Percentiles rank a stretch among this genome's conserved stretches.
Evolutionary conservation across 257 asterid genomes (phyloP).

Genomic region (Ilex asprella): DNA sequence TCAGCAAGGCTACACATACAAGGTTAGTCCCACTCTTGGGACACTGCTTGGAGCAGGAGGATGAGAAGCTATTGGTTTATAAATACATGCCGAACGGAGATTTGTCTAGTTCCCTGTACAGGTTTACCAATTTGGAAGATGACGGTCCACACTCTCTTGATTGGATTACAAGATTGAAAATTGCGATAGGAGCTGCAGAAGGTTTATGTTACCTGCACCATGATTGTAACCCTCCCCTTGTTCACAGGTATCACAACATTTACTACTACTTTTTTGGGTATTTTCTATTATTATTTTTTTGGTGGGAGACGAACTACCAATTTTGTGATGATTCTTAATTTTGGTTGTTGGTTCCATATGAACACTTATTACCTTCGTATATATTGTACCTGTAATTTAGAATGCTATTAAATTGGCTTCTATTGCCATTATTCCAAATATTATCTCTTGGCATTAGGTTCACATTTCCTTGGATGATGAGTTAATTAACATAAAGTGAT

Average conservation of each 20-base stretch:
- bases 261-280: too few relatives aligned
- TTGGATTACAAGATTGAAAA: constrained; percentile 77
- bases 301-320: too few relatives aligned
- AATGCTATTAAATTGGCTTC: too few relatives aligned
- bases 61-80: constrained; percentile 52
- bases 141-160: constrained; percentile 52
- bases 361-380: too few relatives aligned
- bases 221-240: constrained; percentile 64
- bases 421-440: too few relatives aligned
- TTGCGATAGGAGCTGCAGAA: constrained; percentile 74
- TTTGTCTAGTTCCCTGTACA: constrained; percentile 43
- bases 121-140: constrained; percentile 22
- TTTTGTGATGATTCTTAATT: too few relatives aligned
- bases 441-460: too few relatives aligned
- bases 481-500: too few relatives aligned
- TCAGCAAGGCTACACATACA: constrained; percentile 32
- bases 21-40: constrained; percentile 64
- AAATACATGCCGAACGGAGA: constrained; percentile 59
- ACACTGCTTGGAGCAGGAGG: constrained; percentile 53
- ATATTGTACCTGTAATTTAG: too few relatives aligned
- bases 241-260: constrained; percentile 49
- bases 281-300: too few relatives aligned
- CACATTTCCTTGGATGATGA: too few relatives aligned
- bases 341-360: too few relatives aligned
- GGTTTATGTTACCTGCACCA: constrained; percentile 60